A percentile compares a stretch with the other conserved stretches of the same genome.
phyloP scores from a whole-genome alignment of 805 yeast species.

The Priceomyces melissophilus region DNA sequence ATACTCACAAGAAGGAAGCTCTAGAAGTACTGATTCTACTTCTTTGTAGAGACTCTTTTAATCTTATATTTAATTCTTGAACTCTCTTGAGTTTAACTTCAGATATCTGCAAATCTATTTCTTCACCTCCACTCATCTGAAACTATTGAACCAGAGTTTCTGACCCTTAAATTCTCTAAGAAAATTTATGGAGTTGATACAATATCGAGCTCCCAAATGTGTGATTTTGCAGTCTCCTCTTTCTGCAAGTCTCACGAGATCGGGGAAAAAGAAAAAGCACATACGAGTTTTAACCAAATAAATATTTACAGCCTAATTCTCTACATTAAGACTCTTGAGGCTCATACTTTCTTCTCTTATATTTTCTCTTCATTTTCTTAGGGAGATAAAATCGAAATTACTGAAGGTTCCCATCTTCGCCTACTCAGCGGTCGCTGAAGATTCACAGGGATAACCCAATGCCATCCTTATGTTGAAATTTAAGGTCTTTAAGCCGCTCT shows the following conservation, averaged over 20 bases:
- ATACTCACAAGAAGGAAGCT: conserved; percentile 46
- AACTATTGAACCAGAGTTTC: background rate
- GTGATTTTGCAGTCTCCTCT: background rate
- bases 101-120: conserved; percentile 40
- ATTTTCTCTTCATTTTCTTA: no score
- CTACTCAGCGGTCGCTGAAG: no score
- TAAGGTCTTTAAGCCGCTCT: background rate
- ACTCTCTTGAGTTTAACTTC: conserved; percentile 59
- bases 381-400: no score
- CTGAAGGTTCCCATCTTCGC: no score
- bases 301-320: no score
- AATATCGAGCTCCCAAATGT: background rate
- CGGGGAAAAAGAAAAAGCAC: no score
- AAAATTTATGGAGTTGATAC: background rate
- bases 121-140: conserved; percentile 5
- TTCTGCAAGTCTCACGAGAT: background rate
- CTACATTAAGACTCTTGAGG: no score
- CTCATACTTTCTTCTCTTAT: no score
- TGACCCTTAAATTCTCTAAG: background rate
- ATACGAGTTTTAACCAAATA: no score
- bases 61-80: conserved; percentile 51
- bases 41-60: conserved; percentile 48
- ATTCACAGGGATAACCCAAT: no score
- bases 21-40: conserved; percentile 65
- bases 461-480: no score